A percentile compares a stretch with the other conserved stretches of the same genome.
Conservation (phyloP, 176 grass and related monocot species). For the Luzula sylvatica region DNA sequence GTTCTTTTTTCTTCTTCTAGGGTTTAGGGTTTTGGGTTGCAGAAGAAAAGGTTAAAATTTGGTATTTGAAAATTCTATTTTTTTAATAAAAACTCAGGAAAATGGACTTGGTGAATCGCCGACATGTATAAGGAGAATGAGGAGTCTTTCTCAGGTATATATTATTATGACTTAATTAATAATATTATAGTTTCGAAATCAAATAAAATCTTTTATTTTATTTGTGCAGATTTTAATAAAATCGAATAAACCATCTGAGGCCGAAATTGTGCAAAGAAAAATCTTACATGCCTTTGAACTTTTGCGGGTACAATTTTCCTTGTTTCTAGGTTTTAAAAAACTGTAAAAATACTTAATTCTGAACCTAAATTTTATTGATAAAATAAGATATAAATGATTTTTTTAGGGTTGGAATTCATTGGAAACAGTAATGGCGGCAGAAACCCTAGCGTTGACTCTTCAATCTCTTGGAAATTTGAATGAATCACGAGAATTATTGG, state of each 20-base stretch:
- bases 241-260: conserved; percentile 51
- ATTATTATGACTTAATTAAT: conserved; percentile 4
- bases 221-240: conserved; percentile 52
- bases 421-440: conserved; percentile 46
- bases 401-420: conserved; percentile 81
- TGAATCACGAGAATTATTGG: conserved; percentile 77
- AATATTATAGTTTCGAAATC: background rate
- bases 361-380: no score
- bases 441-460: conserved; percentile 51
- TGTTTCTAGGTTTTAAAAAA: no score
- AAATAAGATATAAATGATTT: background rate
- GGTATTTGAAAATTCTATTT: background rate
- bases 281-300: conserved; percentile 73
- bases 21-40: conserved; percentile 4
- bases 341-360: no score
- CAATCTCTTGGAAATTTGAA: conserved; percentile 41
- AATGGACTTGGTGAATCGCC: conserved; percentile 62
- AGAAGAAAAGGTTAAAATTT: conserved; percentile 20
- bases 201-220: background rate
- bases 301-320: conserved; percentile 35
- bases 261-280: conserved; percentile 88
- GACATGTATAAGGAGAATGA: conserved; percentile 61
- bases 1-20: conserved; percentile 23
- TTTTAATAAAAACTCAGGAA: conserved; percentile 35
- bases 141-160: conserved; percentile 39